phyloP scores from a whole-genome alignment of 495 filamentous ascomycete species.

The Penicillium lividum region DNA sequence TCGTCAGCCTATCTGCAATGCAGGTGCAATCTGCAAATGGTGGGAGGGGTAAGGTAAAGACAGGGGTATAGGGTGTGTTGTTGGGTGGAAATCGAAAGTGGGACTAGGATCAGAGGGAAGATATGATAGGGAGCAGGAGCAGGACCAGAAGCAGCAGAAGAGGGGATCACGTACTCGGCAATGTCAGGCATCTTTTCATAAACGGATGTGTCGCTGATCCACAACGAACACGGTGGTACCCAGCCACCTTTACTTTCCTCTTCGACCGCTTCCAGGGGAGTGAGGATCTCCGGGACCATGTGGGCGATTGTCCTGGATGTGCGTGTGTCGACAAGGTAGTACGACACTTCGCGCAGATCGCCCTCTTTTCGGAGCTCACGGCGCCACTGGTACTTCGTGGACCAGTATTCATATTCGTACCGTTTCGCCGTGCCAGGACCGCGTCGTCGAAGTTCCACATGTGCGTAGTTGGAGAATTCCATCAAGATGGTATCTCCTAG shows the following conservation, averaged over 20 bases:
- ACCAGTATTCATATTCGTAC: constrained; percentile 94
- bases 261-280: constrained; percentile 65
- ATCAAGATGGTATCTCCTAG: constrained; percentile 75
- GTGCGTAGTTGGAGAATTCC: constrained; percentile 97
- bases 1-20: constrained; percentile 25
- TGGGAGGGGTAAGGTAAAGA: neutral
- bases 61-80: constrained; percentile 1
- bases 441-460: constrained; percentile 76
- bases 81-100: neutral
- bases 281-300: constrained; percentile 78
- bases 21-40: neutral
- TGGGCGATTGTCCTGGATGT: constrained; percentile 69
- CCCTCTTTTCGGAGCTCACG: constrained; percentile 64
- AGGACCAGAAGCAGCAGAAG: neutral
- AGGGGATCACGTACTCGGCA: constrained; percentile 76
- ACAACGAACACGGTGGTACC: constrained; percentile 87
- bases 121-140: neutral
- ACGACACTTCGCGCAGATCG: constrained; percentile 64
- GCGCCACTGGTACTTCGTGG: constrained; percentile 81
- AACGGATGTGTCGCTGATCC: constrained; percentile 73
- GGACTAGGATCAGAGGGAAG: constrained; percentile 1
- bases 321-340: constrained; percentile 71
- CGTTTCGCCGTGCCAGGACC: constrained; percentile 70
- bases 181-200: constrained; percentile 72
- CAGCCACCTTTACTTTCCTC: constrained; percentile 83